Evolutionary conservation across 2,329 filamentous ascomycete genomes (phyloP).

Genomic region (Aspergillus sp.): DNA sequence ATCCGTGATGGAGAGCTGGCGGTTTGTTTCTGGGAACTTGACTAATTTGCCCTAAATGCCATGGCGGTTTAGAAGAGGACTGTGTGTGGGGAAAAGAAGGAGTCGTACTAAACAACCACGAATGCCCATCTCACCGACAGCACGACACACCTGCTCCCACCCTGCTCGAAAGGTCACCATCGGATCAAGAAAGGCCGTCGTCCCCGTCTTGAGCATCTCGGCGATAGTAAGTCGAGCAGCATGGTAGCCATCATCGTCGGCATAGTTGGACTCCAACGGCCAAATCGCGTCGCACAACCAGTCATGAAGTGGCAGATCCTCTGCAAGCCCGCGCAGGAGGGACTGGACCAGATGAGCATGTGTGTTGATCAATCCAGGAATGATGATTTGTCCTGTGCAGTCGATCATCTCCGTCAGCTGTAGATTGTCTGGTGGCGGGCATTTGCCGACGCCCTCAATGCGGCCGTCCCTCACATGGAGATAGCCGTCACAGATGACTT

Average conservation of each 20-base stretch:
- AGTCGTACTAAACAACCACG: conserved; percentile 43
- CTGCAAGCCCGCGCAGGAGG: conserved; percentile 54
- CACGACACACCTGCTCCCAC: conserved; percentile 36
- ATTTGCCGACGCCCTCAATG: conserved; percentile 52
- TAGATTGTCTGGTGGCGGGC: conserved; percentile 26
- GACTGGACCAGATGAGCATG: conserved; percentile 56
- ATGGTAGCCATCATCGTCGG: conserved; percentile 53
- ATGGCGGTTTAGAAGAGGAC: no score
- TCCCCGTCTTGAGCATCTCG: conserved; percentile 57
- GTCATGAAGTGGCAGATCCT: conserved; percentile 55
- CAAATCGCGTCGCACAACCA: conserved; percentile 59
- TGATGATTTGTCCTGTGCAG: conserved; percentile 50
- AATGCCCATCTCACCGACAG: conserved; percentile 51
- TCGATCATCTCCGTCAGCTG: conserved; percentile 35
- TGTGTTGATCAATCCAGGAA: conserved; percentile 56
- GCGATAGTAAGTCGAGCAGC: conserved; percentile 55
- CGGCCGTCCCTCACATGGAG: conserved; percentile 46
- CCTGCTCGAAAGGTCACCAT: conserved; percentile 44
- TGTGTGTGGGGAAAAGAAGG: background rate
- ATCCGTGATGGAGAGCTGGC: conserved; percentile 33
- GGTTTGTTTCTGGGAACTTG: conserved; percentile 32
- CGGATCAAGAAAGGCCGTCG: conserved; percentile 58
- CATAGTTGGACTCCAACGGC: conserved; percentile 53
- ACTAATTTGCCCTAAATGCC: conserved; percentile 21
- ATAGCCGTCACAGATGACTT: conserved; percentile 54